Conservation (phyloP, 163 green algal species). For the Scenedesmus sp. region DNA sequence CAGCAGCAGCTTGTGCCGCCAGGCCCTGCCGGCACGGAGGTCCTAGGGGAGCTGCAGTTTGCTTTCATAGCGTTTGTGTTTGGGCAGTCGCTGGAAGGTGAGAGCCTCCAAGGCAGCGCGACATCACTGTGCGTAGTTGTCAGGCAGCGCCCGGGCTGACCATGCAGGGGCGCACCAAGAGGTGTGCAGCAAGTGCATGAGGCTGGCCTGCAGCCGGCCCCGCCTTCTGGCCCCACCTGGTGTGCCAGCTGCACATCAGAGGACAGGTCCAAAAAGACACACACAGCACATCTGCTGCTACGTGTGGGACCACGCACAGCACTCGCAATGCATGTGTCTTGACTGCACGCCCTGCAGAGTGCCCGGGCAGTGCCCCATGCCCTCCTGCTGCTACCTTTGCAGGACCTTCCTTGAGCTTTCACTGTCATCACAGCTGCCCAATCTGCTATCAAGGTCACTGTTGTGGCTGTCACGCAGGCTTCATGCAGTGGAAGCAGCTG, state of each 20-base stretch:
- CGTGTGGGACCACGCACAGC: too few relatives aligned
- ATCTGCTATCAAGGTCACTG: not conserved
- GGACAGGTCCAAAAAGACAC: too few relatives aligned
- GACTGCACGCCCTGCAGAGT: too few relatives aligned
- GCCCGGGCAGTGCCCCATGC: too few relatives aligned
- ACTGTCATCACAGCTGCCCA: not conserved
- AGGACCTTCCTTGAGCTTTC: not conserved
- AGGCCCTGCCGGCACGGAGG: not conserved
- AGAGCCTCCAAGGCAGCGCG: not conserved
- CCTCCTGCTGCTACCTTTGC: not conserved
- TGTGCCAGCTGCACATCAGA: too few relatives aligned
- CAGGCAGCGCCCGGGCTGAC: too few relatives aligned
- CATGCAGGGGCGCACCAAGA: not conserved
- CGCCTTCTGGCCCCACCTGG: not conserved
- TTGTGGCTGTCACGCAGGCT: constrained; percentile 58
- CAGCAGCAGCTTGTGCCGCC: not conserved
- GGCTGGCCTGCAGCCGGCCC: not conserved
- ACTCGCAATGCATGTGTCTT: too few relatives aligned
- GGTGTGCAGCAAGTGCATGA: too few relatives aligned
- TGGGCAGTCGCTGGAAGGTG: constrained; percentile 83
- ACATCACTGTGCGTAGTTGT: too few relatives aligned
- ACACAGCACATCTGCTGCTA: too few relatives aligned
- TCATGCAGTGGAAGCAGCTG: constrained; percentile 90
- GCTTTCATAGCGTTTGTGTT: constrained; percentile 92
- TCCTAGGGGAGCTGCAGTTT: constrained; percentile 91